Percentiles rank a stretch among this genome's conserved stretches.
phyloP scores from a whole-genome alignment of 1,284 basidiomycete species.

The Cystobasidium pallidum region DNA sequence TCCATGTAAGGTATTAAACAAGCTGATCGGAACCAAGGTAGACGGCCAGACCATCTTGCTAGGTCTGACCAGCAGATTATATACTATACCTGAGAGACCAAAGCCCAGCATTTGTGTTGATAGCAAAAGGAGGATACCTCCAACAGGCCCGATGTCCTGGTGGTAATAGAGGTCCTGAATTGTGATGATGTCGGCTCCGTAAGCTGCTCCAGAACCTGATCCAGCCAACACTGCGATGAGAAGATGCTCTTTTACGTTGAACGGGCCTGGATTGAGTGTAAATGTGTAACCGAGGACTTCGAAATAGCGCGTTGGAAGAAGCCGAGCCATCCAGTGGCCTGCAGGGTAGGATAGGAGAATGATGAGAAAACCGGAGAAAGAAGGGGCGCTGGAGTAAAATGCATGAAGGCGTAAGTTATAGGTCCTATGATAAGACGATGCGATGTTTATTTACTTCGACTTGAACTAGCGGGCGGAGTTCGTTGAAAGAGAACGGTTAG shows the following conservation, averaged over 20 bases:
- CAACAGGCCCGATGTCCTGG: slow-evolving; percentile 51
- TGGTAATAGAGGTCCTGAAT: slow-evolving; percentile 55
- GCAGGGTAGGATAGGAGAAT: slow-evolving; percentile 57
- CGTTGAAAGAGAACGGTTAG: neutral
- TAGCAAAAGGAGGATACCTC: slow-evolving; percentile 59
- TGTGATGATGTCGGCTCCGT: slow-evolving; percentile 55
- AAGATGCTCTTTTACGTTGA: slow-evolving; percentile 60
- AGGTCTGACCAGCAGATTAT: slow-evolving; percentile 54
- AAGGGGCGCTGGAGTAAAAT: slow-evolving; percentile 60
- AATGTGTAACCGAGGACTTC: slow-evolving; percentile 28
- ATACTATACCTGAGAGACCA: slow-evolving; percentile 60
- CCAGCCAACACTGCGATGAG: slow-evolving; percentile 50
- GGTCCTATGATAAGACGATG: neutral
- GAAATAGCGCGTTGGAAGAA: slow-evolving; percentile 33
- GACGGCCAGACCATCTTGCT: slow-evolving; percentile 55
- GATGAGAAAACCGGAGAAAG: slow-evolving; percentile 63
- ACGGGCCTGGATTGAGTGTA: slow-evolving; percentile 60
- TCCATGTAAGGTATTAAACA: slow-evolving; percentile 56
- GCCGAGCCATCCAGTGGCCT: slow-evolving; percentile 35
- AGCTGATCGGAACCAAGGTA: slow-evolving; percentile 55
- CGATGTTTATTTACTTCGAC: slow-evolving; percentile 21
- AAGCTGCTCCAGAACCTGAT: slow-evolving; percentile 50
- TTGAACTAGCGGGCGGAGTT: slow-evolving; percentile 23
- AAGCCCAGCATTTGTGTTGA: slow-evolving; percentile 63
- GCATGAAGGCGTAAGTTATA: slow-evolving; percentile 54